Base-by-base conservation (phyloP, 345 rosid genomes). In the Sonneratia caseolaris region DNA sequence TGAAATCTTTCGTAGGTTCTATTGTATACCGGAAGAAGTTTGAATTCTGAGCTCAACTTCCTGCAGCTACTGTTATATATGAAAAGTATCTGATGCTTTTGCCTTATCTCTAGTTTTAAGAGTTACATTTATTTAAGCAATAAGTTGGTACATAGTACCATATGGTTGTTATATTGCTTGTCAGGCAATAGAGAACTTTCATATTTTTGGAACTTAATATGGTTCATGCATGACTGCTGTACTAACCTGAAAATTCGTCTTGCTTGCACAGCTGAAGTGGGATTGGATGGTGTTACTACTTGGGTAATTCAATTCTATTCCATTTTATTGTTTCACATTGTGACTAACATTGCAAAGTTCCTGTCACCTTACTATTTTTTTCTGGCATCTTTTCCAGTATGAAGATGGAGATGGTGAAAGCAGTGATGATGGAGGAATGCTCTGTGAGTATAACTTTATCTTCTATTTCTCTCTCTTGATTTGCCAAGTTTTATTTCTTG, bases 371-470 rank as follows among this genome's bases (percentile, higher is more conserved):
- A 21, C 16, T 62, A 47, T 62, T 69, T 40, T 27, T 36, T 66
- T 56, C 70, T 18, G 8, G 38, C 32, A 0, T 27, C 3, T 24
- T 5, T 61, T 79, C 78, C 89, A 92, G 99, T 69, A 77, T 78
- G 88, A 35, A 48, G 87, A 72, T 68, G 64, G 77, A 68, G 89
- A 85, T 77, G 85, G 85, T 73, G 99, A 82, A 68, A 84, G 90
- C 85, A 86, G 91, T 56, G 96, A 89, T 53, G 97, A 90, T 37
- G 98, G 86, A 75, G 98, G 97, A 82, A 80, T 95, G 91, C 96
- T 95, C 35, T 95, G 99, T 95, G 79, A 92, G 99, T 90, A 69
- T 49, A 36, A 73, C 69, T 45, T 68, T 21, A 32, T 47, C 47
- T 22, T 35, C 70, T 59, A 21, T 21, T 59, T 11, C 18, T 40